Evolutionary conservation across 2,329 filamentous ascomycete genomes (phyloP), one percentile per base, ranked within the genome.

Genomic region (Talaromyces islandicus): DNA sequence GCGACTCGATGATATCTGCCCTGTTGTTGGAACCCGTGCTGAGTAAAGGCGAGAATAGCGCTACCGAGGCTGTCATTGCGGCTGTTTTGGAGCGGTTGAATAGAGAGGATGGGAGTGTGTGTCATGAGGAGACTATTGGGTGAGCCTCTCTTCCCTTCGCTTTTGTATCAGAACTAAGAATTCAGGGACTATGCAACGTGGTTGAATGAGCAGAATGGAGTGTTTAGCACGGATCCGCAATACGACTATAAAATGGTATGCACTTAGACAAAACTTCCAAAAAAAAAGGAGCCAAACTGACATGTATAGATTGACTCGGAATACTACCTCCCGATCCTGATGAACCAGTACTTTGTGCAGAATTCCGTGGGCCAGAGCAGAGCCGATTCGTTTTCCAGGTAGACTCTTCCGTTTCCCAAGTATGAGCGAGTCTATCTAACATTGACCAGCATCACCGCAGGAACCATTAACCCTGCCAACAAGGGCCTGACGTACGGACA

Each of bases 291-390:
- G n/a, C n/a, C n/a, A n/a, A n/a, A n/a, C n/a, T n/a, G n/a, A n/a
- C n/a, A n/a, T n/a, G n/a, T n/a, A n/a, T n/a, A n/a, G 82, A 74
- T 88, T 30, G 85, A 88, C 63, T 83, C 85, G 0, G 85, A 88
- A 64, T 88, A 82, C 64, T 85, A 79, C 61, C 77, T 88, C 0
- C 83, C 83, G 0, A 73, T 87, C 5, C 70, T 85, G 3, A 80
- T 88, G 77, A 75, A 81, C 24, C 76, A 79, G 25, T 88, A 88
- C 68, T 85, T 88, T 59, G 67, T 84, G 2, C 73, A 80, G 53
- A 80, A 78, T 19, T 57, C 73, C 0, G 63, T 73, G 25, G 80
- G 83, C 1, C 69, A 69, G 27, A 65, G 67, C 6, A 73, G 81
- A 25, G 69, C 70, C 4, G 60, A 68, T 21, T 53, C 67, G 1